These are phyloP conservation scores for Micractinium sp. DNA, from an alignment of 139 green algal genomes.

Conservation along the genomic window DNA sequence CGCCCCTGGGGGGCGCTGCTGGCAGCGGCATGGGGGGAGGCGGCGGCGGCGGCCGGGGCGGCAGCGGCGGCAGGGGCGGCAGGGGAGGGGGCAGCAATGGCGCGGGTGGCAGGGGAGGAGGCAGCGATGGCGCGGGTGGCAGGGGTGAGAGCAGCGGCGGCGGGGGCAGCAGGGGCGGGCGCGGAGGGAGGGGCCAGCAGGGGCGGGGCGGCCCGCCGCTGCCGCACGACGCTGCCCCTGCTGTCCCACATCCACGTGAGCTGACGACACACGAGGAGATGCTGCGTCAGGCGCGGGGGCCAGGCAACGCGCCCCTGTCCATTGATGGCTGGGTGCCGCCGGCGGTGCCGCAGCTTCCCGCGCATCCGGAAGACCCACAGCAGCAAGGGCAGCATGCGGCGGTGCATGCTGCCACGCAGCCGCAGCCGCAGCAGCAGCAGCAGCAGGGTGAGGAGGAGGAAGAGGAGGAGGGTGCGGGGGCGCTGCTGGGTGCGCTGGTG, in stretches of 20 bases:
- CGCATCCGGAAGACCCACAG: background rate
- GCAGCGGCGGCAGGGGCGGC: background rate
- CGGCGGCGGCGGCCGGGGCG: background rate
- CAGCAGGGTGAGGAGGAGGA: too few relatives aligned
- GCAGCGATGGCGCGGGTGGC: too few relatives aligned
- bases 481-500: too few relatives aligned
- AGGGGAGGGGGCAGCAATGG: background rate
- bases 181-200: background rate
- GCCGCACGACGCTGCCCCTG: background rate
- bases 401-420: too few relatives aligned
- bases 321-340: conserved; percentile 35
- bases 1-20: background rate
- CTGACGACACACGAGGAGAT: conserved; percentile 9
- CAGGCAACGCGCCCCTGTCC: background rate
- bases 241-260: background rate
- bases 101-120: too few relatives aligned
- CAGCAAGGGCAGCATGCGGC: too few relatives aligned
- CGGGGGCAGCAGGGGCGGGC: background rate
- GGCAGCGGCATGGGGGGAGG: background rate
- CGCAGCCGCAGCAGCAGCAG: too few relatives aligned
- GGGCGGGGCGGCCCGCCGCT: background rate
- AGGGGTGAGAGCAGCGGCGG: too few relatives aligned
- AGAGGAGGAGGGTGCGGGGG: too few relatives aligned
- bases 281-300: conserved; percentile 20
- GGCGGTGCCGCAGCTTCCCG: background rate